Base-by-base conservation (phyloP, 352 stramenopile genomes). In the Pythium catenulatum region DNA sequence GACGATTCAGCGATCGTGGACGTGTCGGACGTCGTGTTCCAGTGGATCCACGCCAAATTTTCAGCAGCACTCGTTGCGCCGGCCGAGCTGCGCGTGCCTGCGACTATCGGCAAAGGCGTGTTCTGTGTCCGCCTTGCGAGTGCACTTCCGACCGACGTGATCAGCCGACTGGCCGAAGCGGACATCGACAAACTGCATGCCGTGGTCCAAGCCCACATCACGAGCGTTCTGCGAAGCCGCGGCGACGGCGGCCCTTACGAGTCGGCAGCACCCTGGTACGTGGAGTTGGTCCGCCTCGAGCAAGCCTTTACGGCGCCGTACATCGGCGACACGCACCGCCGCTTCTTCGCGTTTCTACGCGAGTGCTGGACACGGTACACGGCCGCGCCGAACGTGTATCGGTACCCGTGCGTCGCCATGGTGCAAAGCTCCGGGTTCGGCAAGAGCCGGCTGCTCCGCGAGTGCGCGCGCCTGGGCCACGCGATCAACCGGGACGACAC, bases 341-440 rank as follows among this genome's bases (percentile, higher is more conserved):
- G 32, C 3, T 32, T 48, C 5, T 52, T 83, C 6, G 1, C 14
- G 9, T 83, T 68, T 48, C 52, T 83, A n/a, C 2, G 4, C 1
- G 21, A 45, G 34, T 75, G 75, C 61, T 66, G 59, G 39, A n/a
- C 30, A 7, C 25, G 6, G 0, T 75, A 46, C 30, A 25, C n/a
- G 0, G 4, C 1, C 5, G 1, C 56, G 4, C 3, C 9, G 4
- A 11, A 27, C 23, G 7, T 19, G 2, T 52, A 30, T n/a, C 27
- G 32, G 2, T 83, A 59, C 65, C 77, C 77, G 5, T 84, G 59
- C 63, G 34, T 68, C 41, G 45, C 63, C 2, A 61, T 84, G 3
- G 63, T 84, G 50, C 77, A 84, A 52, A 84, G 77, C 37, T 77
- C 77, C 0, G 77, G 77, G 3, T 84, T 84, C 36, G 65, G 77